Base-by-base conservation (phyloP, 495 filamentous ascomycete species). In the Penicillium argentinense region DNA sequence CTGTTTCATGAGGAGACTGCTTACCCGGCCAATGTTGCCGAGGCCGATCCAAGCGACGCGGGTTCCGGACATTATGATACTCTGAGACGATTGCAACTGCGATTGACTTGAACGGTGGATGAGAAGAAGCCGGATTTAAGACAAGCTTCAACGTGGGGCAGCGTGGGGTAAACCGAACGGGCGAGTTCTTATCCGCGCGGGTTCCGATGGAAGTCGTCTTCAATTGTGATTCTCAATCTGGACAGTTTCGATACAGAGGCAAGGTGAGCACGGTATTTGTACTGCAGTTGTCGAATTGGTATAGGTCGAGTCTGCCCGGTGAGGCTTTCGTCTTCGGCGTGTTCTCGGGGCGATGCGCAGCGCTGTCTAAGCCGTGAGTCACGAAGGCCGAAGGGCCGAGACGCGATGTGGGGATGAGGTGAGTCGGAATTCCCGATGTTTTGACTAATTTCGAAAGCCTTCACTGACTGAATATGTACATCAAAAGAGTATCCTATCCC, bases 11-110 rank as follows among this genome's bases (percentile, higher is more conserved):
- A n/a, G n/a, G 33, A n/a, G 27, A 34, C 21, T 27, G 73, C 82
- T 72, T 74, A 91, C 89, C 47, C 87, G 76, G 49, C 91, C 91
- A 80, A 96, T 95, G 65, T 96, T 96, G 7, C 91, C 91, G 42
- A 96, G 74, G 40, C 91, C 91, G 43, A 95, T 86, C 84, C 85
- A 96, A 57, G 91, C 73, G 12, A 73, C 58, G 18, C 49, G 53
- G 13, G 18, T 24, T 51, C 42, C 53, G 13, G 55, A 42, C 57
- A 64, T 64, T 25, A 36, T 25, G 21, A 33, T 17, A 12, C 4
- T 11, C 17, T 5, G 29, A 30, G 22, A 5, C 34, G 18, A 21
- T 36, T 23, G 16, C 36, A 32, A n/a, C n/a, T n/a, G n/a, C n/a
- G n/a, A n/a, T n/a, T n/a, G n/a, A n/a, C n/a, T n/a, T n/a, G n/a